These are phyloP conservation scores for Sphagnurus paluster DNA, from an alignment of 1,284 basidiomycete genomes.

Conservation along the genomic window DNA sequence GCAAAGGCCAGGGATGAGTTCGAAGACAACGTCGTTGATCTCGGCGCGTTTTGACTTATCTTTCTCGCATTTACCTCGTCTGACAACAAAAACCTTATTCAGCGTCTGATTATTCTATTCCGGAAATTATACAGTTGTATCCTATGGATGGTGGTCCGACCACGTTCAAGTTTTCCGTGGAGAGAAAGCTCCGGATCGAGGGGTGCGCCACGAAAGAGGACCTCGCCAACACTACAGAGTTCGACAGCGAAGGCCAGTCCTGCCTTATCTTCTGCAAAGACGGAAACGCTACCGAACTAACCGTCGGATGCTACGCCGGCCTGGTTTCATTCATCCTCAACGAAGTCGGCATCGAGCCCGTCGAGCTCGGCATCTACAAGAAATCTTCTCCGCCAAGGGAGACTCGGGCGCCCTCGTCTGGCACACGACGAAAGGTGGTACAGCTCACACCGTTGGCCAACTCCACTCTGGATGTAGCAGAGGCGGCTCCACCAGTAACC, in stretches of 20 bases:
- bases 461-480: slow-evolving; percentile 31
- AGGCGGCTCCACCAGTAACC: slow-evolving; percentile 25
- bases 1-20: slow-evolving; percentile 33
- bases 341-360: slow-evolving; percentile 27
- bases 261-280: slow-evolving; percentile 33
- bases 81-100: slow-evolving; percentile 26
- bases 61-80: slow-evolving; percentile 24
- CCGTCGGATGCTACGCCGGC: slow-evolving; percentile 34
- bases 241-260: slow-evolving; percentile 32
- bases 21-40: slow-evolving; percentile 37
- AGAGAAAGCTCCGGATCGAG: slow-evolving; percentile 30
- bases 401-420: slow-evolving; percentile 37
- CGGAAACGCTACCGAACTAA: slow-evolving; percentile 35
- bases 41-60: slow-evolving; percentile 33
- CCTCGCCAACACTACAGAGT: slow-evolving; percentile 27
- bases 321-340: slow-evolving; percentile 26
- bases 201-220: slow-evolving; percentile 24
- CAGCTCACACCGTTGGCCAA: slow-evolving; percentile 30
- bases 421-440: slow-evolving; percentile 14
- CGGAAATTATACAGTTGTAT: slow-evolving; percentile 29
- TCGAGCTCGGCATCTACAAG: slow-evolving; percentile 32
- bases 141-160: slow-evolving; percentile 18
- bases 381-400: slow-evolving; percentile 30
- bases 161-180: slow-evolving; percentile 30
- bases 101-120: slow-evolving; percentile 26